phyloP scores from a whole-genome alignment of 495 filamentous ascomycete genomes.

The Penicillium arizonense region DNA sequence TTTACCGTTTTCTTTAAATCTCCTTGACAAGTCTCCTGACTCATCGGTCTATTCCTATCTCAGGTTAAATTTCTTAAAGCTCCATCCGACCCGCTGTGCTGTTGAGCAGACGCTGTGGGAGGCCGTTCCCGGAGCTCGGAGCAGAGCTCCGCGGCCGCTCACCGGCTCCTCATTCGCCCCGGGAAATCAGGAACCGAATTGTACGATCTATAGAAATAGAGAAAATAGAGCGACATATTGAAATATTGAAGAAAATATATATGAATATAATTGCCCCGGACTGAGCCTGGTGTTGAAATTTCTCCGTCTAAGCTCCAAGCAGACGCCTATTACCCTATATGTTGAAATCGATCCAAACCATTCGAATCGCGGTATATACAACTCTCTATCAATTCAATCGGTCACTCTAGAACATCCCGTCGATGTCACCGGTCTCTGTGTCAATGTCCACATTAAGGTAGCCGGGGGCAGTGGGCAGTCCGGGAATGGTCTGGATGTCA shows the following conservation, averaged over 20 bases:
- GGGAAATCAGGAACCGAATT: constrained; percentile 20
- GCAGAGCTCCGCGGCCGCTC: constrained; percentile 17
- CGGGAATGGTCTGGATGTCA: constrained; percentile 97
- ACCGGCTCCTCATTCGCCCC: constrained; percentile 10
- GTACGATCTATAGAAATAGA: constrained; percentile 7
- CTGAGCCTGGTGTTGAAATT: constrained; percentile 21
- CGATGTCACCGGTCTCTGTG: constrained; percentile 89
- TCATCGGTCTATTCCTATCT: constrained; percentile 8
- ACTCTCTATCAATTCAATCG: constrained; percentile 1
- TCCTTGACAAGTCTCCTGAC: neutral
- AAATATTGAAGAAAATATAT: constrained; percentile 1
- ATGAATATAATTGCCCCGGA: constrained; percentile 4
- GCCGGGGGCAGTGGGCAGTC: constrained; percentile 90
- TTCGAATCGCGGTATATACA: constrained; percentile 15
- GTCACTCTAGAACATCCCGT: constrained; percentile 77
- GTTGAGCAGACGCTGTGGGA: neutral
- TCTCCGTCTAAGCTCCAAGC: constrained; percentile 20
- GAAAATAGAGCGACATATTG: neutral
- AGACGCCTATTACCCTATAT: constrained; percentile 21
- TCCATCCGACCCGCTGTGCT: constrained; percentile 17
- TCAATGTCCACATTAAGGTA: constrained; percentile 97
- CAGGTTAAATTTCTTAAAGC: neutral
- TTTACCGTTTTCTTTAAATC: neutral
- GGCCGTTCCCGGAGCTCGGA: constrained; percentile 23
- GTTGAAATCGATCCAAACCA: constrained; percentile 18